A percentile compares a stretch with the other conserved stretches of the same genome.
Evolutionary conservation across 441 rosid genomes (phyloP).

Genomic region (Populus hybrid): DNA sequence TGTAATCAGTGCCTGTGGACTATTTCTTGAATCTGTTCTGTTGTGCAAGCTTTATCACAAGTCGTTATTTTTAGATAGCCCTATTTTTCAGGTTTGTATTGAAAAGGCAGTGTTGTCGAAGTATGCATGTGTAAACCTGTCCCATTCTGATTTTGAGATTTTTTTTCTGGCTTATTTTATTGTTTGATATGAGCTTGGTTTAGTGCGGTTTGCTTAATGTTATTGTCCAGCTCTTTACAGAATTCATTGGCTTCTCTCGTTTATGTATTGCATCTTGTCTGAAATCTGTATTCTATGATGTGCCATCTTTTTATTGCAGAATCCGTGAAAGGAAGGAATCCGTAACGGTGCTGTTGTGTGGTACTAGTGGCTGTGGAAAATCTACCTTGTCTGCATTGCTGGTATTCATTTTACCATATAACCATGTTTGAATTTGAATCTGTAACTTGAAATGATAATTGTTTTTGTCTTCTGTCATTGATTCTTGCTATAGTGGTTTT

Average conservation of each 20-base stretch:
- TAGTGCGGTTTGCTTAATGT: not conserved
- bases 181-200: not conserved
- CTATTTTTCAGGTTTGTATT: not conserved
- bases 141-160: not conserved
- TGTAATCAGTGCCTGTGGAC: not conserved
- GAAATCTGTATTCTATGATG: conserved; percentile 5
- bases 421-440: not conserved
- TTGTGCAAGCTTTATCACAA: not conserved
- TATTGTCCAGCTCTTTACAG: not conserved
- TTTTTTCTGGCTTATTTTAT: not conserved
- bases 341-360: conserved; percentile 89
- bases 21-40: not conserved
- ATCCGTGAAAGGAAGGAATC: conserved; percentile 96
- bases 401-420: conserved; percentile 43
- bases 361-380: conserved; percentile 99
- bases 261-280: not conserved
- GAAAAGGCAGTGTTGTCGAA: not conserved
- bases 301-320: conserved; percentile 41
- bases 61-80: not conserved
- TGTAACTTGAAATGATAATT: not conserved
- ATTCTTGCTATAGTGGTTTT: too few relatives aligned
- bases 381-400: conserved; percentile 97
- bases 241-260: not conserved
- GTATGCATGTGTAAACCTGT: not conserved
- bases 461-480: not conserved